These are phyloP conservation scores for Peniophora sp. DNA, from an alignment of 1,284 basidiomycete genomes.

Conservation along the genomic window DNA sequence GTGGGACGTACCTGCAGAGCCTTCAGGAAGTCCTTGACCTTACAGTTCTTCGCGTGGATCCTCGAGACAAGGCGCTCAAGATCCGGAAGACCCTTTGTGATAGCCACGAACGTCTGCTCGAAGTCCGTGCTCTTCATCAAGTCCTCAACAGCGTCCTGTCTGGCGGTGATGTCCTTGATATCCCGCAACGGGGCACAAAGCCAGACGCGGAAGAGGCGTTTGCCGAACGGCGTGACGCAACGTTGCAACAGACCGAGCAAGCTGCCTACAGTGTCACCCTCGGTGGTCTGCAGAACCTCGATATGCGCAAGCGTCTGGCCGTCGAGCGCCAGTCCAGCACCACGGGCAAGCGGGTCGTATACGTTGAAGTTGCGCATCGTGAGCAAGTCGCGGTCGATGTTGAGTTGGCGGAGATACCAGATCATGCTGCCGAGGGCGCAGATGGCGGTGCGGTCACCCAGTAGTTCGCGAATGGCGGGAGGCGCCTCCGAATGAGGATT, in stretches of 20 bases:
- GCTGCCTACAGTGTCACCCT: conserved; percentile 86
- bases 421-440: conserved; percentile 86
- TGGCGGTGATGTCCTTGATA: conserved; percentile 76
- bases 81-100: conserved; percentile 82
- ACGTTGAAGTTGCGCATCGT: conserved; percentile 95
- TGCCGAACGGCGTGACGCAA: conserved; percentile 88
- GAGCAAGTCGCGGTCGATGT: conserved; percentile 89
- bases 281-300: conserved; percentile 86
- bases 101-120: conserved; percentile 62
- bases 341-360: conserved; percentile 88
- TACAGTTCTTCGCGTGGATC: conserved; percentile 86
- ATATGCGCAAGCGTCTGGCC: conserved; percentile 92
- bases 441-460: conserved; percentile 58
- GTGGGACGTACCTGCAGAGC: conserved; percentile 61
- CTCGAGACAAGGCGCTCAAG: conserved; percentile 90
- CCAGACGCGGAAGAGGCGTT: conserved; percentile 92
- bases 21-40: conserved; percentile 78
- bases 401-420: conserved; percentile 86
- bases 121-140: conserved; percentile 74
- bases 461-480: conserved; percentile 66
- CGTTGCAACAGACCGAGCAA: conserved; percentile 77
- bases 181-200: conserved; percentile 83
- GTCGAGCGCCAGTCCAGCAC: conserved; percentile 79
- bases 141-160: conserved; percentile 81
- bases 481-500: conserved; percentile 59